Base-by-base conservation (phyloP, 2,329 filamentous ascomycete species). In the Ophiostoma triangulosporum region DNA sequence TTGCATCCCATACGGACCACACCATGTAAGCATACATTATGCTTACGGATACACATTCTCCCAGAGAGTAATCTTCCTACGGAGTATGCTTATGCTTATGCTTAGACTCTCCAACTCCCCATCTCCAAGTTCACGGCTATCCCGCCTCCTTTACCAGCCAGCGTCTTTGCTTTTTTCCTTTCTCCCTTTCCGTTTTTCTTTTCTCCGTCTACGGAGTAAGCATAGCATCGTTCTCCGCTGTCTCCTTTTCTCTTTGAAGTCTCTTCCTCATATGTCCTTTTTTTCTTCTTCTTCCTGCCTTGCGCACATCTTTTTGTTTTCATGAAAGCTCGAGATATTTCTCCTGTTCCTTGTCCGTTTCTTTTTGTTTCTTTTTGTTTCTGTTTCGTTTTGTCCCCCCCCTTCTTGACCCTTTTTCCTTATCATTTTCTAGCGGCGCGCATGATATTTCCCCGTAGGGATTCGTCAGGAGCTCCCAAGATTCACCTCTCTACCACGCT, bases 391-490 rank as follows among this genome's bases (percentile, higher is more conserved):
- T 6, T 31, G 7, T 29, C 14, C 17, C n/a, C 17, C 5, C 29
- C 20, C 27, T 20, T 32, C 12, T 32, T 32, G 6, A 6, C 24
- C 22, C 24, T 48, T 48, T 31, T 24, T 20, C n/a, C 29, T 17
- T 15, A 5, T 36, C n/a, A 5, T 36, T 12, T 17, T 20, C 29
- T 48, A 48, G 46, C 46, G 46, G 46, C 46, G 46, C 46, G 46
- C 46, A 48, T 48, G 46, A 32, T 48, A 33, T 48, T 48, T 48
- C 46, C 43, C 43, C 43, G 43, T 46, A 27, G 24, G 43, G 43
- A 46, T 46, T 46, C 24, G 27, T 24, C 43, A 46, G 27, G 43
- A 46, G 24, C n/a, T n/a, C n/a, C n/a, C n/a, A n/a, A n/a, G n/a
- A n/a, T n/a, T n/a, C n/a, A n/a, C n/a, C n/a, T n/a, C n/a, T n/a